Percentiles rank a stretch among this genome's conserved stretches.
Evolutionary conservation across 345 rosid genomes (phyloP).

Genomic region (Lenwebbia sp.): DNA sequence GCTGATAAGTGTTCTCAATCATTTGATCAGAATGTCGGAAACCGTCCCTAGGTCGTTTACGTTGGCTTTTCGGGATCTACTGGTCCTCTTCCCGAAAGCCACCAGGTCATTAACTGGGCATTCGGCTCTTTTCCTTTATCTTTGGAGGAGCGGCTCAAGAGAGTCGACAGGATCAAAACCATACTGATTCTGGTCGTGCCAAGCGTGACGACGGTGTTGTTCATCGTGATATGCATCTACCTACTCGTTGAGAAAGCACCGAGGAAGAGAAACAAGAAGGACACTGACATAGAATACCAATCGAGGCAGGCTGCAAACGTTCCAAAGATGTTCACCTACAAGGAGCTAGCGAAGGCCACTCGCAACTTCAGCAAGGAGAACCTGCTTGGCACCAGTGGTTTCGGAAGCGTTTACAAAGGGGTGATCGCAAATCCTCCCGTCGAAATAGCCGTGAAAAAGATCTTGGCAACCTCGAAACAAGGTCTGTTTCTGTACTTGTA

Average conservation of each 20-base stretch:
- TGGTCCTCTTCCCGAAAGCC: conserved; percentile 14
- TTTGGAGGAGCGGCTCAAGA: neutral
- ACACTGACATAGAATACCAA: conserved; percentile 10
- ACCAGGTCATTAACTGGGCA: conserved; percentile 13
- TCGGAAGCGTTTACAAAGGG: conserved; percentile 33
- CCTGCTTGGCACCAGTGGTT: conserved; percentile 28
- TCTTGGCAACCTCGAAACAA: conserved; percentile 26
- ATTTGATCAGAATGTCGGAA: conserved; percentile 12
- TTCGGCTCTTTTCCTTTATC: conserved; percentile 6
- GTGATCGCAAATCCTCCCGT: conserved; percentile 9
- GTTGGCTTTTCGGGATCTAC: conserved; percentile 28
- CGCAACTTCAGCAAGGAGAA: conserved; percentile 22
- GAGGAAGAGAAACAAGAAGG: conserved; percentile 4
- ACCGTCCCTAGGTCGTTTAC: conserved; percentile 13
- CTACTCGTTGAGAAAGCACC: neutral
- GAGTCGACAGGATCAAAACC: neutral
- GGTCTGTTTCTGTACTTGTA: neutral
- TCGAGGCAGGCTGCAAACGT: conserved; percentile 20
- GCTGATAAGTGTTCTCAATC: conserved; percentile 15
- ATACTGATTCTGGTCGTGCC: conserved; percentile 6
- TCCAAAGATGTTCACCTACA: conserved; percentile 17
- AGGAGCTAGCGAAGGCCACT: conserved; percentile 24
- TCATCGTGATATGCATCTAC: neutral
- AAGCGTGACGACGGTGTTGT: neutral
- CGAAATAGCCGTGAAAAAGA: conserved; percentile 25